Conservation (phyloP, 2,329 filamentous ascomycete species). For the Cladorrhinum sp. region DNA sequence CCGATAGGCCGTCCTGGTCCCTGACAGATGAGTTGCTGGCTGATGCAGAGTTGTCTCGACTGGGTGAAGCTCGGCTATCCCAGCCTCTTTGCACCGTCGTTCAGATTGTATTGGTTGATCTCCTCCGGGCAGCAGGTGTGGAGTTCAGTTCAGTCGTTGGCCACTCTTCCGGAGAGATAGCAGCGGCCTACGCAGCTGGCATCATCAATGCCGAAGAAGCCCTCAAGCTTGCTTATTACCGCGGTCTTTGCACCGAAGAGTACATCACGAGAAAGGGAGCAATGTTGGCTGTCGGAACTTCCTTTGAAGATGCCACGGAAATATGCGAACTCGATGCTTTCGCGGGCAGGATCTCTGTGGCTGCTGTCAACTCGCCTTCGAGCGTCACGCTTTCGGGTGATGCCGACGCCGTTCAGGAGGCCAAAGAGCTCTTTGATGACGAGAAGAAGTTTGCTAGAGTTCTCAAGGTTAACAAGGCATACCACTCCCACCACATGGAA, state of each 20-base stretch:
- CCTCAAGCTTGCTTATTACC: conserved; percentile 44
- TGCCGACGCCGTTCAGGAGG: conserved; percentile 16
- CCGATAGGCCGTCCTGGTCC: conserved; percentile 17
- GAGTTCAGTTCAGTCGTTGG: conserved; percentile 38
- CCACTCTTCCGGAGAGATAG: conserved; percentile 51
- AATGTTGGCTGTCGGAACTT: conserved; percentile 48
- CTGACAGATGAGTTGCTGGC: conserved; percentile 16
- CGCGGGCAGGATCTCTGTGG: conserved; percentile 30
- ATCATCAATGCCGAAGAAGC: conserved; percentile 40
- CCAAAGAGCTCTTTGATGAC: conserved; percentile 13
- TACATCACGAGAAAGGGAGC: conserved; percentile 29
- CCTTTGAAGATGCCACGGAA: conserved; percentile 35
- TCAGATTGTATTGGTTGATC: conserved; percentile 41
- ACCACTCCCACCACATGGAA: conserved; percentile 33
- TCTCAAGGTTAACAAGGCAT: conserved; percentile 30
- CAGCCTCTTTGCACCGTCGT: conserved; percentile 39
- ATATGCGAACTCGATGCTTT: conserved; percentile 26
- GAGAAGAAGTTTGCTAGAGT: conserved; percentile 18
- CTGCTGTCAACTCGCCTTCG: conserved; percentile 35
- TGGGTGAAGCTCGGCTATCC: conserved; percentile 25
- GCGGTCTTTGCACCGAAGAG: conserved; percentile 35
- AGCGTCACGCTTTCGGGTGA: conserved; percentile 40
- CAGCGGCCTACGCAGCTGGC: conserved; percentile 48
- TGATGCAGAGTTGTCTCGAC: neutral
- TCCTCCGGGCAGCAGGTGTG: conserved; percentile 35